These are phyloP conservation scores for Bruguiera gymnorhiza DNA, from an alignment of 345 rosid genomes.

Conservation along the genomic window DNA sequence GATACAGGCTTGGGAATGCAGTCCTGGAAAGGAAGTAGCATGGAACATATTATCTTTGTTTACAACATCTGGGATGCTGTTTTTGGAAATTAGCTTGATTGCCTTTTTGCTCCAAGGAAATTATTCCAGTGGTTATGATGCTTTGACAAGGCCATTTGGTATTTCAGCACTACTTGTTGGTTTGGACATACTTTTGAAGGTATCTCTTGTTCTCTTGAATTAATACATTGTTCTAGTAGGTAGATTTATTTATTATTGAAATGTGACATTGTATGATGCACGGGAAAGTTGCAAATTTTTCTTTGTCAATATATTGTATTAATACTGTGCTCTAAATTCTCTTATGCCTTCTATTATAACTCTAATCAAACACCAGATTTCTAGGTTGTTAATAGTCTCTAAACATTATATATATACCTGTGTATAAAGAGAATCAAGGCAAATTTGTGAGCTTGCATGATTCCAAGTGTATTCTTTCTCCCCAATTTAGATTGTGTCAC, in stretches of 20 bases:
- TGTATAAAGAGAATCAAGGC: too few species aligned
- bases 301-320: constrained; percentile 1
- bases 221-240: not conserved
- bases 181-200: constrained; percentile 87
- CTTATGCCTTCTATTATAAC: not conserved
- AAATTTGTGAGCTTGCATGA: too few species aligned
- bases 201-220: constrained; percentile 21
- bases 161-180: constrained; percentile 70
- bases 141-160: constrained; percentile 70
- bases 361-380: not conserved
- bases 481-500: too few species aligned
- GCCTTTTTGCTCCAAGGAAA: constrained; percentile 91
- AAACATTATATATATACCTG: too few species aligned
- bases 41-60: constrained; percentile 81
- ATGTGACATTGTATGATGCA: not conserved
- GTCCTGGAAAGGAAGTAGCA: constrained; percentile 63
- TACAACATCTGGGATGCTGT: constrained; percentile 88
- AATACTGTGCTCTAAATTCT: not conserved
- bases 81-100: constrained; percentile 91
- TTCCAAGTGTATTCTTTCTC: too few species aligned
- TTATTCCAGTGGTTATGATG: constrained; percentile 70
- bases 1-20: constrained; percentile 79
- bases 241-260: not conserved
- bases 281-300: not conserved
- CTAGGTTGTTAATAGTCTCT: not conserved